Base-by-base conservation (phyloP, 2,329 filamentous ascomycete genomes). In the Apiospora sp. region DNA sequence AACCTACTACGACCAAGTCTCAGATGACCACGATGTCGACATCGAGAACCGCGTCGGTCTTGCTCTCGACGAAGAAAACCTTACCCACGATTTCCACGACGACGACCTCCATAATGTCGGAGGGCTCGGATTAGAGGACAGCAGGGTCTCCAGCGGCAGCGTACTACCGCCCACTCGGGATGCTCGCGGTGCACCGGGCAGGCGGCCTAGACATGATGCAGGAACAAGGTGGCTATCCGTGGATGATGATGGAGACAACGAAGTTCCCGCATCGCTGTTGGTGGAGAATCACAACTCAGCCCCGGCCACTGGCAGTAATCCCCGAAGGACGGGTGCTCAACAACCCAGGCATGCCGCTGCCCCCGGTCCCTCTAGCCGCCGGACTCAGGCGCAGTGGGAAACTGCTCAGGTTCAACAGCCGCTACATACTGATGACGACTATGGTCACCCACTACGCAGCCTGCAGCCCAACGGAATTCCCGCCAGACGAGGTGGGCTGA, bases 261-360 rank as follows among this genome's bases (percentile, higher is more conserved):
- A 92, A 76, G 90, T 92, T 0, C 91, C 91, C 0, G 88, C 87
- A 24, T 92, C 91, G 3, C 82, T 92, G 24, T 80, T 92, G 24
- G 87, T 92, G 27, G 91, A 92, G 78, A 84, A 81, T 5, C n/a
- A 69, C 37, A 43, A 30, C 27, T 41, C 68, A 61, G 71, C 74
- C 27, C 67, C 73, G 22, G 67, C 78, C 14, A 75, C 80, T 68
- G 78, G 77, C 68, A 69, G 76, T 73, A 72, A 74, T 76, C 73
- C 78, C 67, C 71, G 72, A 71, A 73, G 76, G 64, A 61, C 78
- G 73, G 74, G 75, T 70, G 41, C 41, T 34, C n/a, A 30, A 22
- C 13, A n/a, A 48, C 27, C 67, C 67, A 76, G 77, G 72, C 74
- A 74, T 41, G 79, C 78, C 12, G 77, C 82, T 16, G 79, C 84